These are phyloP conservation scores for Malassezia caprae DNA, from an alignment of 1,284 basidiomycete species.

Conservation along the genomic window DNA sequence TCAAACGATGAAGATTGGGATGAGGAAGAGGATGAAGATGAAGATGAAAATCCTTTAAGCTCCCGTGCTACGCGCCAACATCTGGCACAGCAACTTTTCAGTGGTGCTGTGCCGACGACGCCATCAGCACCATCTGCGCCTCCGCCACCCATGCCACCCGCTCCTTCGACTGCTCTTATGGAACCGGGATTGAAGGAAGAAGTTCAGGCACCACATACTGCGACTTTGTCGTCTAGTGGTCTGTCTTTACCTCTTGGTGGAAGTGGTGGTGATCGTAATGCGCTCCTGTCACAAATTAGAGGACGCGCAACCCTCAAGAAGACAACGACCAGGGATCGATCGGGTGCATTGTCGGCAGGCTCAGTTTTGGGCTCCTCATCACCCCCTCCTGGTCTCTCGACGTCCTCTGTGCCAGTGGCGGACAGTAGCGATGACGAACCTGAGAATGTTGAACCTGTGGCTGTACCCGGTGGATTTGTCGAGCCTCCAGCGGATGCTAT, in stretches of 20 bases:
- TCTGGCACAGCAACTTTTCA: conserved; percentile 43
- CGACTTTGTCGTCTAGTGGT: neutral
- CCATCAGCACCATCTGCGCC: conserved; percentile 28
- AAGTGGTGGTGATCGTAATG: conserved; percentile 54
- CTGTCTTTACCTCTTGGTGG: conserved; percentile 26
- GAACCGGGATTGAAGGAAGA: neutral
- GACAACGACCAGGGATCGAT: conserved; percentile 73
- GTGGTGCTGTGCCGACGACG: conserved; percentile 36
- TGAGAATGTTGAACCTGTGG: conserved; percentile 10
- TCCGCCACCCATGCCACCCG: conserved; percentile 40
- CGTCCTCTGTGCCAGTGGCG: conserved; percentile 48
- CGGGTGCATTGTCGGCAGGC: conserved; percentile 61
- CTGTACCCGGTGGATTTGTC: neutral
- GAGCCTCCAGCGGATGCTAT: conserved; percentile 1
- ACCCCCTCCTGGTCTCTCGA: conserved; percentile 53
- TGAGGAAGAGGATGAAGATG: conserved; percentile 42
- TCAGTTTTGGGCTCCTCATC: conserved; percentile 65
- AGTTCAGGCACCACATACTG: neutral
- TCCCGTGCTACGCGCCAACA: conserved; percentile 44
- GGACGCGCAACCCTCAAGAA: conserved; percentile 67
- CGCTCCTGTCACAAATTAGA: conserved; percentile 71
- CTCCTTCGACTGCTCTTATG: conserved; percentile 18
- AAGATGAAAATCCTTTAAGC: conserved; percentile 36
- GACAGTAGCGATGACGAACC: conserved; percentile 49
- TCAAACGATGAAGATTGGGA: conserved; percentile 44